Evolutionary conservation across 148 eudicot genomes (phyloP).

Genomic region (Hydrangea macrophylla): DNA sequence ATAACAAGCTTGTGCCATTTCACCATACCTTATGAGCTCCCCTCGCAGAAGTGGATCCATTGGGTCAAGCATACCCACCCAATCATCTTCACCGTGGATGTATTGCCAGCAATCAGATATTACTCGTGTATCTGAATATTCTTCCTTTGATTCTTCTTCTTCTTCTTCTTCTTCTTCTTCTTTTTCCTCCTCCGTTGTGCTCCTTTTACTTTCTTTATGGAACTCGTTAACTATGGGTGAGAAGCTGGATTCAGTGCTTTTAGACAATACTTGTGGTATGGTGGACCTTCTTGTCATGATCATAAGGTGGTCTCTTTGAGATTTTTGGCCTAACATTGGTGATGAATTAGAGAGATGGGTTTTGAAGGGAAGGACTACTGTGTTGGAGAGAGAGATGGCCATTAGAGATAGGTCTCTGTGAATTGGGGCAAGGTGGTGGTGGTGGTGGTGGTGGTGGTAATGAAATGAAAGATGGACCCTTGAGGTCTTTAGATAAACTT

Average conservation of each 20-base stretch:
- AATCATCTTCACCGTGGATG: slow-evolving; percentile 54
- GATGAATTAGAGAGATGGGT: neutral
- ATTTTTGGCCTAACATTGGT: slow-evolving; percentile 5
- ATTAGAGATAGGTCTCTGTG: too few relatives aligned
- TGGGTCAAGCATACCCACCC: slow-evolving; percentile 73
- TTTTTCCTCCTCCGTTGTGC: neutral
- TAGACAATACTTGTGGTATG: neutral
- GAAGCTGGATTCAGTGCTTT: slow-evolving; percentile 7
- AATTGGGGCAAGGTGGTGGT: too few relatives aligned
- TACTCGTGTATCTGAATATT: neutral
- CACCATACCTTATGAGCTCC: slow-evolving; percentile 64
- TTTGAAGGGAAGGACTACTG: neutral
- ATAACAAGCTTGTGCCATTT: slow-evolving; percentile 75
- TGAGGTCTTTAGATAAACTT: too few relatives aligned
- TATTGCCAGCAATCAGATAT: slow-evolving; percentile 48
- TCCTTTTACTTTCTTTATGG: too few relatives aligned
- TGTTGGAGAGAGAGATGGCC: slow-evolving; percentile 21
- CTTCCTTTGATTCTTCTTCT: neutral
- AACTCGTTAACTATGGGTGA: neutral
- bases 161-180: neutral
- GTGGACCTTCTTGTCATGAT: neutral
- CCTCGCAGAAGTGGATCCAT: slow-evolving; percentile 39
- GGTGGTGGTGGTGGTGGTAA: too few relatives aligned
- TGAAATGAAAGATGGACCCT: too few relatives aligned
- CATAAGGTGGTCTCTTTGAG: neutral